Conservation (phyloP, 331 rosid genomes). For the Spiraea crenata region DNA sequence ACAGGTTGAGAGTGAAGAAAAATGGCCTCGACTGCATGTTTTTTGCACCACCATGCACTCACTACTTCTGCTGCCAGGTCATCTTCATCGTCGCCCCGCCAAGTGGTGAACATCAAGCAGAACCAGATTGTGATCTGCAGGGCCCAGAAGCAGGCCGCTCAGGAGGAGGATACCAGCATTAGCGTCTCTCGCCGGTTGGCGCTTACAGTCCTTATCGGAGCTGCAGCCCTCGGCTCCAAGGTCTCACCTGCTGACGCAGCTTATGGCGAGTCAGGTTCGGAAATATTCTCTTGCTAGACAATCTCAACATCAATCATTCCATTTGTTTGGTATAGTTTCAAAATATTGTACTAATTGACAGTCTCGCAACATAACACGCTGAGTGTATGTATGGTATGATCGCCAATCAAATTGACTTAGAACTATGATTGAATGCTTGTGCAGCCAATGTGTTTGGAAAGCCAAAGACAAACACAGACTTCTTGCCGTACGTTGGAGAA, state of each 20-base stretch:
- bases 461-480: conserved; percentile 88
- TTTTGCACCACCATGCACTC: conserved; percentile 79
- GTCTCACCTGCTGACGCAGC: conserved; percentile 95
- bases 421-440: conserved; percentile 14
- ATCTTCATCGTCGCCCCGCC: conserved; percentile 59
- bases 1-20: not conserved
- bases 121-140: conserved; percentile 54
- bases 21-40: conserved; percentile 88
- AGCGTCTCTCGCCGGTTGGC: conserved; percentile 77
- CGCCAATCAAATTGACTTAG: not conserved
- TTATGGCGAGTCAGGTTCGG: conserved; percentile 84
- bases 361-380: not conserved
- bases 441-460: conserved; percentile 97
- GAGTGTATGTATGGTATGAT: not conserved
- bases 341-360: no score
- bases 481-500: conserved; percentile 61
- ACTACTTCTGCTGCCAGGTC: conserved; percentile 43
- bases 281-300: not conserved
- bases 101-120: conserved; percentile 40
- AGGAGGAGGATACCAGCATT: conserved; percentile 34
- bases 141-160: conserved; percentile 67
- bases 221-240: conserved; percentile 82
- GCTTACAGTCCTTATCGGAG: conserved; percentile 77
- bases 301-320: not conserved
- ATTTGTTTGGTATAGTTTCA: no score